A percentile compares a stretch with the other conserved stretches of the same genome.
Evolutionary conservation across 441 rosid genomes (phyloP).

Genomic region (Syzygium malaccense): DNA sequence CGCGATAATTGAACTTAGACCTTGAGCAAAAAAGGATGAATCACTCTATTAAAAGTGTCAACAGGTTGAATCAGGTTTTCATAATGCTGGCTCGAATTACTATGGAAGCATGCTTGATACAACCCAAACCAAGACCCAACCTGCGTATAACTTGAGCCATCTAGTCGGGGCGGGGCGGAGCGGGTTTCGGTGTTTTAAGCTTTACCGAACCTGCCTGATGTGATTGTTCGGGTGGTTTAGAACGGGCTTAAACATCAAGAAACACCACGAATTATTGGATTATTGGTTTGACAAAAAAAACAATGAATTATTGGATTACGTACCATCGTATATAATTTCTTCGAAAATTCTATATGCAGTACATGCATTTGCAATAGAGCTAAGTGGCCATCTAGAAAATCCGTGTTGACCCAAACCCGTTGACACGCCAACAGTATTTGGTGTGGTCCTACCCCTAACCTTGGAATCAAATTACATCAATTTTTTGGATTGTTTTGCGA

Average conservation of each 20-base stretch:
- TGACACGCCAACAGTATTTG: not conserved
- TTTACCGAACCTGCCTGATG: not conserved
- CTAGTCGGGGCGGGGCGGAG: not conserved
- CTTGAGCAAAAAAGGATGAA: not conserved
- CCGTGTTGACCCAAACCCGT: not conserved
- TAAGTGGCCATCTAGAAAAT: not conserved
- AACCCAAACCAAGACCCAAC: no score
- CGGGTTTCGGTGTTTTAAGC: not conserved
- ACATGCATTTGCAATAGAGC: not conserved
- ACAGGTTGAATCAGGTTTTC: not conserved
- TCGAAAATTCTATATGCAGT: not conserved
- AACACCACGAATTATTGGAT: not conserved
- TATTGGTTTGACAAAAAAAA: not conserved
- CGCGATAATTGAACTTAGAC: not conserved
- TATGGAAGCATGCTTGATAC: not conserved
- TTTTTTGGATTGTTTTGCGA: no score
- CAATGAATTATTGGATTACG: not conserved
- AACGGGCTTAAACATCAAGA: not conserved
- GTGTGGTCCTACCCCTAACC: not conserved
- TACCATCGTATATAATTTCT: no score
- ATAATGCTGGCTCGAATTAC: not conserved
- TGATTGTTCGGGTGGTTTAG: rapidly evolving
- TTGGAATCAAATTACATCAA: no score
- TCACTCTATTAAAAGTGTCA: not conserved
- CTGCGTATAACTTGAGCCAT: not conserved